These are phyloP conservation scores for Fraxinus angustifolia DNA, from an alignment of 305 asterid species.

Conservation along the genomic window DNA sequence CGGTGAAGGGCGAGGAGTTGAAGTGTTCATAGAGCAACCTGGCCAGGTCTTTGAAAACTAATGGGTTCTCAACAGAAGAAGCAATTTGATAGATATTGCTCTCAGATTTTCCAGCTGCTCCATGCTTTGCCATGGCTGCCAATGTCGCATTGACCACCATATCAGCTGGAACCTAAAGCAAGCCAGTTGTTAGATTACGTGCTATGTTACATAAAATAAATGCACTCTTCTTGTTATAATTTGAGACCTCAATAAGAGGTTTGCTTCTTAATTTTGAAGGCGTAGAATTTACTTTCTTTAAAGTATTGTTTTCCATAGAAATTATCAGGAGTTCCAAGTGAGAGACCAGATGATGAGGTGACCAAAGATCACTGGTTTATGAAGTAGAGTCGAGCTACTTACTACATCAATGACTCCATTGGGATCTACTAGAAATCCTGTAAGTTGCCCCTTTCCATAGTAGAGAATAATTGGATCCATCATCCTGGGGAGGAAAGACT, in stretches of 20 bases:
- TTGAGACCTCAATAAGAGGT: background rate
- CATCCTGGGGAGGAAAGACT: conserved; percentile 52
- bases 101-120: conserved; percentile 60
- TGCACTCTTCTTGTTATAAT: background rate
- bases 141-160: conserved; percentile 94
- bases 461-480: conserved; percentile 94
- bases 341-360: background rate
- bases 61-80: conserved; percentile 83
- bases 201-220: background rate
- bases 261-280: background rate
- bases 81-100: conserved; percentile 78
- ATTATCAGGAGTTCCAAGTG: background rate
- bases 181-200: background rate
- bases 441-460: conserved; percentile 89
- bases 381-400: conserved; percentile 31
- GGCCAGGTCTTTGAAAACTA: conserved; percentile 67
- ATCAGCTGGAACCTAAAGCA: conserved; percentile 88
- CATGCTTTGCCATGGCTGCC: conserved; percentile 98
- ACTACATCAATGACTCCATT: conserved; percentile 94
- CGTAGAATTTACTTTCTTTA: background rate
- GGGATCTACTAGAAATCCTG: conserved; percentile 89
- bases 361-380: background rate
- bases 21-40: conserved; percentile 66
- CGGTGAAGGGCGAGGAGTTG: conserved; percentile 56
- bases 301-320: background rate